Conservation (phyloP, 192 early-diverging fungal species). For the Powellomyces hirtus region DNA sequence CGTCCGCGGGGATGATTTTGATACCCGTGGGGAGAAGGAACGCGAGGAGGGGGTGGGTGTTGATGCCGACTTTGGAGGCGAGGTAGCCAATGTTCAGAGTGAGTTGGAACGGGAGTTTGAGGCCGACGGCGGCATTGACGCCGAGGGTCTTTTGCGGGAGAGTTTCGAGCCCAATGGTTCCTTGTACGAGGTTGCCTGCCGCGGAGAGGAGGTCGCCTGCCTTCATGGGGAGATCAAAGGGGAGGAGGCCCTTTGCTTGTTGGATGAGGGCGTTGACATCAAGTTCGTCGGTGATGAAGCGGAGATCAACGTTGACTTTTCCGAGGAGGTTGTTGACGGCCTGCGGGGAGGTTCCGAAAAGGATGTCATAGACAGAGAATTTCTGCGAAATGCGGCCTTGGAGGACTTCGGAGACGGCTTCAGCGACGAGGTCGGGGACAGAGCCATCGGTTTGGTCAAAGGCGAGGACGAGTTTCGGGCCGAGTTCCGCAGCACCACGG, state of each 20-base stretch:
- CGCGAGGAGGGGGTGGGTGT: constrained; percentile 21
- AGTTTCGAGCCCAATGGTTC: constrained; percentile 17
- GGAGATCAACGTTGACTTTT: constrained; percentile 22
- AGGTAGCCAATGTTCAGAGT: constrained; percentile 29
- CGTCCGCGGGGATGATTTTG: constrained; percentile 4
- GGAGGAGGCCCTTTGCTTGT: constrained; percentile 8
- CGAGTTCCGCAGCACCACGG: constrained; percentile 8
- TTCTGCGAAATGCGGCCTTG: constrained; percentile 4
- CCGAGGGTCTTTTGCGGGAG: constrained; percentile 31
- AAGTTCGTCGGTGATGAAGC: constrained; percentile 15
- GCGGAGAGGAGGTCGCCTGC: constrained; percentile 7
- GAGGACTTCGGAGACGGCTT: constrained; percentile 24
- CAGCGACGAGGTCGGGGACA: constrained; percentile 28
- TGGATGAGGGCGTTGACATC: constrained; percentile 13
- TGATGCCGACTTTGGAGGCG: constrained; percentile 16
- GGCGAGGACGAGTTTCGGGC: constrained; percentile 6
- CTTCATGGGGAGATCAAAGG: constrained; percentile 20
- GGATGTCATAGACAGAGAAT: constrained; percentile 15
- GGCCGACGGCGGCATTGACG: constrained; percentile 22
- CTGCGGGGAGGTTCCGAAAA: constrained; percentile 26
- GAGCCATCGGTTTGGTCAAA: constrained; percentile 18
- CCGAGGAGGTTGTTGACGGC: constrained; percentile 23
- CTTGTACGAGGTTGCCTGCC: constrained; percentile 1
- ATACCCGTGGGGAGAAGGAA: constrained; percentile 15
- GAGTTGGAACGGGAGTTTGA: constrained; percentile 26